These are phyloP conservation scores for Physocladia obscura DNA, from an alignment of 192 early-diverging fungal genomes.

Conservation along the genomic window DNA sequence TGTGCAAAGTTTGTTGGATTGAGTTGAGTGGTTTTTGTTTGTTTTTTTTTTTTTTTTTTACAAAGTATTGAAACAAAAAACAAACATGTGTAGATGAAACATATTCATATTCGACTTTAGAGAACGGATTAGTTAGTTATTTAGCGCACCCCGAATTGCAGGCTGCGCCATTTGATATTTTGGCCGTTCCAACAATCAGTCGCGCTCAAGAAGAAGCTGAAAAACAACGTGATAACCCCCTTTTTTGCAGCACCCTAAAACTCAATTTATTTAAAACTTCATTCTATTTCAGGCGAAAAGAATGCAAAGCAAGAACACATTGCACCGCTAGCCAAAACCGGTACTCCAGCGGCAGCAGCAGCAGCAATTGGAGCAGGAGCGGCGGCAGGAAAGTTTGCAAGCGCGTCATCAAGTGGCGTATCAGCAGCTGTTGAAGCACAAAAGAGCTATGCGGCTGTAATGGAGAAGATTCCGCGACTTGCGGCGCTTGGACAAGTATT, in stretches of 20 bases:
- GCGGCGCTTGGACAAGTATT: slow-evolving; percentile 80
- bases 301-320: slow-evolving; percentile 37
- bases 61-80: no score
- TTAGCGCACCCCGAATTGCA: slow-evolving; percentile 64
- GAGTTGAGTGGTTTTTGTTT: no score
- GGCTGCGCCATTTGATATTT: slow-evolving; percentile 73
- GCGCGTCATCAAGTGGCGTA: slow-evolving; percentile 1
- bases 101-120: slow-evolving; percentile 80
- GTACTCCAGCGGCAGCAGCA: background rate
- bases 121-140: slow-evolving; percentile 85
- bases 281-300: slow-evolving; percentile 35
- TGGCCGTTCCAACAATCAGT: slow-evolving; percentile 75
- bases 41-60: no score
- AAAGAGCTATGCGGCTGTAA: slow-evolving; percentile 69
- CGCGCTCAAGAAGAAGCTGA: slow-evolving; percentile 84
- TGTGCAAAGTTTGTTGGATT: slow-evolving; percentile 73
- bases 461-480: slow-evolving; percentile 82
- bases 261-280: background rate
- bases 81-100: slow-evolving; percentile 69
- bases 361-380: slow-evolving; percentile 7
- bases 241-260: background rate
- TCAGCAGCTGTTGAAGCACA: slow-evolving; percentile 57
- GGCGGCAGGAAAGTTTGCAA: background rate
- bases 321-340: slow-evolving; percentile 4
- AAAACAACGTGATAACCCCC: slow-evolving; percentile 52